Base-by-base conservation (phyloP, 192 early-diverging fungal species). In the Backusella parvicylindrica region DNA sequence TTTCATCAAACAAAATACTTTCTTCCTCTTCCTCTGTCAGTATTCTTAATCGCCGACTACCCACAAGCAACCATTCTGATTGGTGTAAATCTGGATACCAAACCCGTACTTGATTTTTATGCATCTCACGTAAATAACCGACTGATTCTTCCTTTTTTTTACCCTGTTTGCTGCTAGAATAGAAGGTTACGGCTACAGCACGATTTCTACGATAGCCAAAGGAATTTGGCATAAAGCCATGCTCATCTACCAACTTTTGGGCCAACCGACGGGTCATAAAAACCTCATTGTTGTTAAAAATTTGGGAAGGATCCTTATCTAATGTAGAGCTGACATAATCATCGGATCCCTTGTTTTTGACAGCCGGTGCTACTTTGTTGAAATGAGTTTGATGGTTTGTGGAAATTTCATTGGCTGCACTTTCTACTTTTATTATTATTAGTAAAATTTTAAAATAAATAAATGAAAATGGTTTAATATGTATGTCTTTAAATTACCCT, bases 11-110 rank as follows among this genome's bases (percentile, higher is more conserved):
- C 21, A 70, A 21, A 70, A 70, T 70, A 16, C 37, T 23, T 41
- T 70, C 68, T 13, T 73, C 77, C 70, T 85, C 87, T 3, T 81
- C 77, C 9, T 77, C 66, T 2, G 77, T 64, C 26, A 81, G 7
- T 13, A 81, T 15, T 40, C 77, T 60, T 40, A 89, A 33, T 21
- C 86, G 72, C 28, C 79, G 73, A 78, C 86, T 88, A 28, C 82
- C 86, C 15, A 81, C 77, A 8, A 72, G 53, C 6, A 89, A 64
- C 88, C 88, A 89, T 67, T 89, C 86, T 50, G 82, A 73, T 6
- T 83, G 67, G 9, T 77, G 77, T 73, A 83, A 84, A 15, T 77
- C 83, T 74, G 83, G 84, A 69, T 81, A 86, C 53, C 80, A 84
- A 13, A 89, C 79, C 32, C 78, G 60, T 12, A 89, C 84, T 71